A percentile compares a stretch with the other conserved stretches of the same genome.
These are phyloP conservation scores for Lecanicillium sp. DNA, from an alignment of 2,329 filamentous ascomycete species.

Conservation along the genomic window DNA sequence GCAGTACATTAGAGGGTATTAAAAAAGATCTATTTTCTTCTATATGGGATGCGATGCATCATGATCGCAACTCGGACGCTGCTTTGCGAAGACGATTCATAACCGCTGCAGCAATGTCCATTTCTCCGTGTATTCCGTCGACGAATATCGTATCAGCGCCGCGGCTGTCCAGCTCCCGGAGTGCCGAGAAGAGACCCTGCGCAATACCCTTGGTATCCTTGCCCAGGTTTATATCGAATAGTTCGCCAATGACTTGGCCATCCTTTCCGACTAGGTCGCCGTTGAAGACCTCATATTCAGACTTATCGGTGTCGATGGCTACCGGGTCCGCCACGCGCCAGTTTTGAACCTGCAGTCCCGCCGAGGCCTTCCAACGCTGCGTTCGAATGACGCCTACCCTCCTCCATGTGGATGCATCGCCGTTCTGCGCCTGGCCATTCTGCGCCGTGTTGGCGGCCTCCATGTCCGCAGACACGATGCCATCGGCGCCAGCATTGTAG, in stretches of 20 bases:
- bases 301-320: conserved; percentile 22
- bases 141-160: conserved; percentile 81
- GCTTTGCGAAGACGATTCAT: conserved; percentile 82
- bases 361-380: conserved; percentile 42
- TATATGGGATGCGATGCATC: conserved; percentile 28
- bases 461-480: conserved; percentile 32
- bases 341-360: conserved; percentile 30
- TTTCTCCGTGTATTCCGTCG: conserved; percentile 75
- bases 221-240: conserved; percentile 71
- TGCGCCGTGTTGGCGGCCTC: conserved; percentile 22
- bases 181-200: conserved; percentile 77
- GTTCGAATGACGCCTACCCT: conserved; percentile 52
- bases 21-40: conserved; percentile 21
- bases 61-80: conserved; percentile 54
- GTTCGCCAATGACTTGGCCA: conserved; percentile 30
- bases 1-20: conserved; percentile 17
- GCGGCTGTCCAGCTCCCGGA: conserved; percentile 76
- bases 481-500: conserved; percentile 28
- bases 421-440: conserved; percentile 15
- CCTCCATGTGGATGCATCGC: conserved; percentile 14
- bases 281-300: conserved; percentile 36
- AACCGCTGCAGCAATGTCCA: conserved; percentile 78
- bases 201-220: conserved; percentile 67
- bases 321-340: conserved; percentile 20
- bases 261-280: conserved; percentile 32